Evolutionary conservation across 768 basidiomycete species (phyloP).

Genomic region (Termitomyces sp.): DNA sequence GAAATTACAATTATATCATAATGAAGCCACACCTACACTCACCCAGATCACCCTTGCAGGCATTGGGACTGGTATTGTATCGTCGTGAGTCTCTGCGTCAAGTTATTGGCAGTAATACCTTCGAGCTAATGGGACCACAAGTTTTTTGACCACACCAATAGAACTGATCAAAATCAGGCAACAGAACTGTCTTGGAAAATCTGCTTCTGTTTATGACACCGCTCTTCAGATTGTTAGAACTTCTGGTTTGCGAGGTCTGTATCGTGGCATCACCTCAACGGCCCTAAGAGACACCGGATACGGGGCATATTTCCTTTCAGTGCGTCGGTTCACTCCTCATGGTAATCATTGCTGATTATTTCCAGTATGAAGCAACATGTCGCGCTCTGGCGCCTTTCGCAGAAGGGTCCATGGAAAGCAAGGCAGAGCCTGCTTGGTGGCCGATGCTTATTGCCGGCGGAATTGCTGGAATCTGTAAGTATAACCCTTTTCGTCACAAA

Average conservation of each 20-base stretch:
- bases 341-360: background rate
- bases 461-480: slow-evolving; percentile 58
- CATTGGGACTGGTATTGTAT: slow-evolving; percentile 70
- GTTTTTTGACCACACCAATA: slow-evolving; percentile 74
- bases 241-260: slow-evolving; percentile 63
- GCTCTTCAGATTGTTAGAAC: slow-evolving; percentile 47
- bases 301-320: slow-evolving; percentile 81
- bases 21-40: slow-evolving; percentile 52
- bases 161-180: slow-evolving; percentile 88
- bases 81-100: slow-evolving; percentile 53
- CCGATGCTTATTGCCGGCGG: slow-evolving; percentile 70
- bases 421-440: slow-evolving; percentile 39
- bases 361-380: slow-evolving; percentile 57
- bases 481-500: background rate
- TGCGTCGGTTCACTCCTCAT: slow-evolving; percentile 27
- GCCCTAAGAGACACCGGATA: slow-evolving; percentile 77
- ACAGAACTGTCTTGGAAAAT: slow-evolving; percentile 47
- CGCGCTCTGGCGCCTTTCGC: slow-evolving; percentile 30
- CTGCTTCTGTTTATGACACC: slow-evolving; percentile 49
- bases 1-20: slow-evolving; percentile 51
- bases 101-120: slow-evolving; percentile 1
- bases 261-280: slow-evolving; percentile 71
- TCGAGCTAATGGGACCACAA: slow-evolving; percentile 18
- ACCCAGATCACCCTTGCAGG: slow-evolving; percentile 75
- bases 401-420: slow-evolving; percentile 9